Conservation (phyloP, 2,329 filamentous ascomycete genomes). For the Lachnellula subtilissima region DNA sequence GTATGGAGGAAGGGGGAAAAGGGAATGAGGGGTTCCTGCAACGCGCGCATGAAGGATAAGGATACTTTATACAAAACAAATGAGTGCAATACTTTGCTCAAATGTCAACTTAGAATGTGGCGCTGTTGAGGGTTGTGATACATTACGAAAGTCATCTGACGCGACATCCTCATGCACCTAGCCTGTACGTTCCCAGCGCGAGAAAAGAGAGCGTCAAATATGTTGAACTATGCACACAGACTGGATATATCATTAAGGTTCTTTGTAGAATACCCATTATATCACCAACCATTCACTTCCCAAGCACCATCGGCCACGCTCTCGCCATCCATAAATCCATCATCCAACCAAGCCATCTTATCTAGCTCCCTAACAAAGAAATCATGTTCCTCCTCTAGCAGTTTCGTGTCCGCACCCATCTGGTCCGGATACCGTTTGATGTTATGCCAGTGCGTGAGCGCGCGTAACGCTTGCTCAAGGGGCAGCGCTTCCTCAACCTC, state of each 20-base stretch:
- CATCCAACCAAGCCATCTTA: slow-evolving; percentile 50
- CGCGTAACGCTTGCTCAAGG: slow-evolving; percentile 82
- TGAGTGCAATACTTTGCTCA: no score
- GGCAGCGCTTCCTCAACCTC: slow-evolving; percentile 92
- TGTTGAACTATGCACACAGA: no score
- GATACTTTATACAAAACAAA: no score
- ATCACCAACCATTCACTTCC: slow-evolving; percentile 6
- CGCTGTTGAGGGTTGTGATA: no score
- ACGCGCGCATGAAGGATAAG: no score
- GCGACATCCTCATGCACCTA: no score
- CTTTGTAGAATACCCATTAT: background rate
- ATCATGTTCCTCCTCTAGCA: slow-evolving; percentile 68
- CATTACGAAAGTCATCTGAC: no score
- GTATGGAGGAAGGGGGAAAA: no score
- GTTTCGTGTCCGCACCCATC: slow-evolving; percentile 52
- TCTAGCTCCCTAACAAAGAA: slow-evolving; percentile 77
- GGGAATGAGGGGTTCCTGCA: no score
- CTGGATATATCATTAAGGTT: background rate
- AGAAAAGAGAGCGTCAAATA: no score
- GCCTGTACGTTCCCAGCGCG: no score
- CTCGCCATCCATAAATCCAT: slow-evolving; percentile 35
- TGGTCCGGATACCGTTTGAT: slow-evolving; percentile 74
- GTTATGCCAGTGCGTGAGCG: slow-evolving; percentile 93
- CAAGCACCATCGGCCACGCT: slow-evolving; percentile 26
- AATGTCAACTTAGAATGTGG: no score